phyloP scores from a whole-genome alignment of 306 rosid genomes.

The Lagenaria siceraria region DNA sequence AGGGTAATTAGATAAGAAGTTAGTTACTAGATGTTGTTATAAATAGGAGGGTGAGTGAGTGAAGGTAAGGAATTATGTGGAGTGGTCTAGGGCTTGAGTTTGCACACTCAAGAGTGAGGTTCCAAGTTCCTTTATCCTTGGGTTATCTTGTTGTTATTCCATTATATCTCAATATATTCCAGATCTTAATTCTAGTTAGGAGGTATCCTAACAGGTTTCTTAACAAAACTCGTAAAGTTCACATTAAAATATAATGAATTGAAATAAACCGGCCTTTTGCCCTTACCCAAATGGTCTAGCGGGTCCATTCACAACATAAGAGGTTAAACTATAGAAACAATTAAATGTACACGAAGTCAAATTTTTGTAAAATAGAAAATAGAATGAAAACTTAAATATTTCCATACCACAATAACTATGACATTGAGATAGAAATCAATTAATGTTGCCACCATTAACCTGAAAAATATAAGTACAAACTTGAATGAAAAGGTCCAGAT shows the following conservation, averaged over 20 bases:
- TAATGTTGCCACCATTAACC: constrained; percentile 69
- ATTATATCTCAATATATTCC: no score
- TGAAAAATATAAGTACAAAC: constrained; percentile 14
- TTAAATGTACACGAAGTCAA: neutral
- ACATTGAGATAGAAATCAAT: constrained; percentile 74
- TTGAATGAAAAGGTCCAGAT: neutral
- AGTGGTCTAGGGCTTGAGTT: no score
- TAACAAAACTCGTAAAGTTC: neutral
- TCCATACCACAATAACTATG: constrained; percentile 42
- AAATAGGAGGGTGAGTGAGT: no score
- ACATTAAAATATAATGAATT: neutral
- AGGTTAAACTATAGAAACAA: neutral
- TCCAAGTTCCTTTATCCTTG: no score
- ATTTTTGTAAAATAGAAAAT: neutral
- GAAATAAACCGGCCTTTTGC: neutral
- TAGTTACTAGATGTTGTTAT: no score
- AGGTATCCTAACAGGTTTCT: no score
- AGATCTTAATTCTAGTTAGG: no score
- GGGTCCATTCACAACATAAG: neutral
- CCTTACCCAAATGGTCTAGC: neutral
- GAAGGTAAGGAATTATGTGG: no score
- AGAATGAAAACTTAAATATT: neutral
- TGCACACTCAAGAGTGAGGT: no score
- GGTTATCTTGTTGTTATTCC: no score
- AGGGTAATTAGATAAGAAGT: no score